Base-by-base conservation (phyloP, 495 filamentous ascomycete genomes). In the Neurospora cerealis region DNA sequence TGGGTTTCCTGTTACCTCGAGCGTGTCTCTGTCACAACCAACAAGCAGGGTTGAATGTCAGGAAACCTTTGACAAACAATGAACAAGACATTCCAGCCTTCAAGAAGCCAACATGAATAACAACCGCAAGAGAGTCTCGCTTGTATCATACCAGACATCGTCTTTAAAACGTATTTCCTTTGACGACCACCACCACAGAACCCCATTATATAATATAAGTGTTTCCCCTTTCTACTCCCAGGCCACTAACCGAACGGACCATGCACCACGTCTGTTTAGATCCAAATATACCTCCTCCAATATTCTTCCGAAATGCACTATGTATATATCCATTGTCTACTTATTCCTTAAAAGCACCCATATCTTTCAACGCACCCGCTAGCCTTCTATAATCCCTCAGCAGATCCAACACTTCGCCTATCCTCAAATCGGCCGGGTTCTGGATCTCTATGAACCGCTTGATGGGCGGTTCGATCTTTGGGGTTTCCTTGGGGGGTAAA, bases 321-420 rank as follows among this genome's bases (percentile, higher is more conserved):
- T 21, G 13, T 73, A 34, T 73, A 73, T 15, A 70, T 42, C 28
- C 11, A 21, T 39, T 44, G 19, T 32, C 28, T 39, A 28, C n/a
- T 13, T 66, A n/a, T 69, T 85, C 82, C 72, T 83, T 88, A 70
- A 91, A 85, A 40, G 86, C 89, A 5, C 88, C 87, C 79, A 87
- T 81, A 72, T 89, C 86, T 79, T 87, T 88, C 79, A 94, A 81
- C 34, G 88, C 91, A 24, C 83, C 86, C 9, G 93, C 93, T 15
- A 99, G 83, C 69, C 95, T 85, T 75, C 94, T 91, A 80, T 98
- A 99, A 81, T 98, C 96, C 76, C 88, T 89, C 71, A 99, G 82
- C 74, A 99, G 79, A 73, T 93, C 90, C 46, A 92, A 83, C 48
- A 98, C 90, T 77, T 99, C 96, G 24, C 90, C 90, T 69, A 98